Evolutionary conservation across 495 filamentous ascomycete genomes (phyloP), one percentile per base, ranked within the genome.

Genomic region (Neurospora africana): DNA sequence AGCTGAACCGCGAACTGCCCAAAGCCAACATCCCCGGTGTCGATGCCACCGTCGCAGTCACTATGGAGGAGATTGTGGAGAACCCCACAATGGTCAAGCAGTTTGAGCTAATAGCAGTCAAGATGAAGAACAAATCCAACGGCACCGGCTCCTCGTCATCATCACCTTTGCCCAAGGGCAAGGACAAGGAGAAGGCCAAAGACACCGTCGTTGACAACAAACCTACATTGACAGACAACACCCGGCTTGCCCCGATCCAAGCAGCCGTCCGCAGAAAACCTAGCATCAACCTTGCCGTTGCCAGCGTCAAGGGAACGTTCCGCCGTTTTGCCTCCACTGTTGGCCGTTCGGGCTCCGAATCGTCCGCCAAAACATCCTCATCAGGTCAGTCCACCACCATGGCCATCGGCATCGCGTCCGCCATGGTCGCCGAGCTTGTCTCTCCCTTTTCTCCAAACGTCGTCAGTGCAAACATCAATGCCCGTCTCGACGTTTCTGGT

Each of bases 1-100:
- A 82, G 70, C 79, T 84, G 21, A 84, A 80, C 67, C 78, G 79
- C 21, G 83, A 82, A 53, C 74, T 85, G 30, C 73, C 78, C 13
- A 73, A 74, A 67, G 70, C 78, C 33, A 69, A 67, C 33, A 21
- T 77, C 4, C 61, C 70, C 0, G 78, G 75, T 0, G 70, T 74
- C 0, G 77, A 78, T 17, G 75, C 72, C 23, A 72, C 39, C 19
- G 69, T 71, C 4, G 69, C 70, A 2, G 77, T 84, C 36, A 82
- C 80, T 0, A 83, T 82, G 75, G 84, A 84, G 69, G 84, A 86
- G 67, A 82, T 86, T 17, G 76, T 85, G n/a, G 78, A 82, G 37
- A 74, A 84, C 74, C 81, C 83, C 5, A 84, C 84, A 7, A 85
- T 86, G 82, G 76, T 82, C 71, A 81, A 79, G 53, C 84, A 86